Base-by-base conservation (phyloP, 1,139 yeast genomes). In the Taphrina pruni region DNA sequence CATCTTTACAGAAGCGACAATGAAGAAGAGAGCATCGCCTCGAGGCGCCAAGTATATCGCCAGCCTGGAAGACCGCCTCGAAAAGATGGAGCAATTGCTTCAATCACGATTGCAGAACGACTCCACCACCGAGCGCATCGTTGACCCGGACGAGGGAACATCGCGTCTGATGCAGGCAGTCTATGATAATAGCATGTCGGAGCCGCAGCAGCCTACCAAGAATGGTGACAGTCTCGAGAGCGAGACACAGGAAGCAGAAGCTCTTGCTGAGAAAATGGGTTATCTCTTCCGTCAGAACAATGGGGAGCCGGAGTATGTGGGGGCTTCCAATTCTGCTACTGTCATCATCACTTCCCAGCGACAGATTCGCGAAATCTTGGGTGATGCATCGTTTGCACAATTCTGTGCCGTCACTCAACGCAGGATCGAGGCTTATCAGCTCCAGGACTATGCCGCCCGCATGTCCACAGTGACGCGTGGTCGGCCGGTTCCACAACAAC, bases 71-170 rank as follows among this genome's bases (percentile, higher is more conserved):
- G 60, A 74, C 20, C 73, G 82, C 41, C 75, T 79, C 48, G 76
- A 73, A 35, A 73, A 77, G 38, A 75, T 80, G 55, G 82, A 78
- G 72, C 70, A 72, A 12, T 71, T 77, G 72, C 73, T 79, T 26
- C 57, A 38, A 12, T 35, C 57, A 8, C 9, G 14, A n/a, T 11
- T 38, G 26, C 57, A 32, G 43, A 8, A 9, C 12, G 21, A 26
- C 36, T 20, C 8, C 36, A 7, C 48, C 8, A 21, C n/a, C 2
- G 38, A 75, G 65, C 68, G 77, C 68, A 61, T 71, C 50, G 71
- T 75, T 65, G 26, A 41, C 20, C 7, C 60, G 12, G 60, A 39
- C 2, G 35, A 8, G 50, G 36, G n/a, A 6, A 35, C 14, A 7
- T 39, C 50, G 17, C 51, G 38, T 17, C n/a, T 41, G 38, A 43